Evolutionary conservation across 192 early-diverging fungal species (phyloP).

Genomic region (Coemansia aciculifera): DNA sequence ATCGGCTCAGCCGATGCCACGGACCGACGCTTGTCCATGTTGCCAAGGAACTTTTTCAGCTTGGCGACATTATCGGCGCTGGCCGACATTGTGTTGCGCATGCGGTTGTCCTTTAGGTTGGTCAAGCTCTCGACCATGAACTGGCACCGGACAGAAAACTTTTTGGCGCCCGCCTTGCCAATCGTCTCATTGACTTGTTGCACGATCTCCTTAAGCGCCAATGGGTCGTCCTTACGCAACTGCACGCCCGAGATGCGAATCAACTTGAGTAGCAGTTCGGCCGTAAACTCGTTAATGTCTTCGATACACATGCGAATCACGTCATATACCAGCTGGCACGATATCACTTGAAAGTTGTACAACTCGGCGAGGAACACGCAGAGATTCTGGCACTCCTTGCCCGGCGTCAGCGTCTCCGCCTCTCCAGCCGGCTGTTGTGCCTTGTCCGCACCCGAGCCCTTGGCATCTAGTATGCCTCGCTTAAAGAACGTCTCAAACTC

Average conservation of each 20-base stretch:
- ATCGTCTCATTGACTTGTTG: constrained; percentile 45
- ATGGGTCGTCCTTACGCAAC: constrained; percentile 89
- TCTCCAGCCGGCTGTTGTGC: neutral
- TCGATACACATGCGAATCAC: constrained; percentile 70
- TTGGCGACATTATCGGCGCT: constrained; percentile 65
- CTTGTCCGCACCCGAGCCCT: constrained; percentile 1
- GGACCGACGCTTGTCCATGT: constrained; percentile 58
- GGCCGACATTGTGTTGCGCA: constrained; percentile 61
- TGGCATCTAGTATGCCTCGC: constrained; percentile 31
- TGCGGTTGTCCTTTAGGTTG: constrained; percentile 90
- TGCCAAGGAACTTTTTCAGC: constrained; percentile 79
- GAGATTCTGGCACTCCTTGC: constrained; percentile 79
- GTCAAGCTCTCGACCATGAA: constrained; percentile 96
- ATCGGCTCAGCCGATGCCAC: constrained; percentile 68
- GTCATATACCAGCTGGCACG: constrained; percentile 89
- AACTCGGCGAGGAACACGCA: constrained; percentile 77
- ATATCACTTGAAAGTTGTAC: constrained; percentile 87
- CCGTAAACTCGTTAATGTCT: constrained; percentile 77
- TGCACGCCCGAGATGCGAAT: constrained; percentile 71
- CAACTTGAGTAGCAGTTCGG: constrained; percentile 85
- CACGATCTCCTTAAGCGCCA: constrained; percentile 89
- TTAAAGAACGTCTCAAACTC: constrained; percentile 64
- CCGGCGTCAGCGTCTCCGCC: constrained; percentile 43
- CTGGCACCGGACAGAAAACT: constrained; percentile 65
- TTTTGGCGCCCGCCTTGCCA: constrained; percentile 15